Base-by-base conservation (phyloP, 495 filamentous ascomycete species). In the Daldinia grandis region DNA sequence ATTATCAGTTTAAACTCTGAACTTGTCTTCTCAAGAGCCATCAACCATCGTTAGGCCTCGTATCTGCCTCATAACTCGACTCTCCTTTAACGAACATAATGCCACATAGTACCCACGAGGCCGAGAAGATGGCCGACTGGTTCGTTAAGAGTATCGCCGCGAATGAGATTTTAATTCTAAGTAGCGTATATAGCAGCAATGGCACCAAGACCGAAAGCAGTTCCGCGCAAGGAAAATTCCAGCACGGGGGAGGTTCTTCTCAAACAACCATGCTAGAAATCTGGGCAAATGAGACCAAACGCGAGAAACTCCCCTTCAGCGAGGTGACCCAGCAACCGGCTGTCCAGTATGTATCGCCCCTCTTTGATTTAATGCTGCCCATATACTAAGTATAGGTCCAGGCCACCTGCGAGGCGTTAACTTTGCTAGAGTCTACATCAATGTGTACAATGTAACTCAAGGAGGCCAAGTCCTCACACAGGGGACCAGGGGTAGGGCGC, bases 241-340 rank as follows among this genome's bases (percentile, higher is more conserved):
- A 55, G 19, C 15, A 55, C 5, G 58, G 33, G 44, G n/a, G 42
- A 37, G 15, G 17, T 40, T 61, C 58, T 19, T 68, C 75, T 35
- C 67, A 66, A 28, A 60, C 74, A 3, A 74, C 74, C 19, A 83
- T 82, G 80, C 61, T 83, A 56, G 71, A 71, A 40, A 66, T 66
- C 33, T 83, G 81, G 80, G 70, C 64, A 27, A 74, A 68, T 25
- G 78, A 83, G 66, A 75, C 73, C 24, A 60, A 73, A 38, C 76
- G 71, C 8, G 74, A 64, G 17, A 78, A 80, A n/a, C 78, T 83
- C 47, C 75, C 81, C 50, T 75, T 82, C 59, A 79, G 49, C 64
- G 81, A 83, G 71, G 76, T 74, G 19, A 73, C 64, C 38, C 75
- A 77, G 44, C 73, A 76, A 33, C 40, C 60, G 9, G 55, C 62